Base-by-base conservation (phyloP, 495 filamentous ascomycete genomes). In the Penicillium herquei region DNA sequence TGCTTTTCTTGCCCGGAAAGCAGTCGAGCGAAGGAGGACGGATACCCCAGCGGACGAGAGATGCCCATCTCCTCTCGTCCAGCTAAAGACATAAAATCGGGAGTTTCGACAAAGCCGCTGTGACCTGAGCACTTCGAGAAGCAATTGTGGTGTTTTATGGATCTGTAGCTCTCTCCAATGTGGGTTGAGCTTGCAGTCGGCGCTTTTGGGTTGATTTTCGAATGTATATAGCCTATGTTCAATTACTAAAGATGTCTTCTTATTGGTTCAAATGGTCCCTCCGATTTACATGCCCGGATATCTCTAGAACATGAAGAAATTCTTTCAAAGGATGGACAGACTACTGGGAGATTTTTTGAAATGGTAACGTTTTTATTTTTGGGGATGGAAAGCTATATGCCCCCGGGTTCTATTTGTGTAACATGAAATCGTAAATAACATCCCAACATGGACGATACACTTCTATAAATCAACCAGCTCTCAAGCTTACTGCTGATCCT, bases 151-250 rank as follows among this genome's bases (percentile, higher is more conserved):
- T 41, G 31, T 50, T 44, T 35, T n/a, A 33, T 48, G 44, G 40
- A 55, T n/a, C 55, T 63, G 59, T 13, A n/a, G 16, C 40, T 47
- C 50, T 49, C 51, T 39, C 21, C 30, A 16, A 18, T 49, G 18
- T 39, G 51, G 50, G 39, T 51, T 33, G 26, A 39, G 37, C 49
- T 55, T 56, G 48, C 56, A 65, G 56, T 63, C 54, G 66, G 68
- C 66, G 66, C 65, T 63, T 70, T 69, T 63, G 61, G 67, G 63
- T 68, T 59, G 67, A 68, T 72, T 70, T 68, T 71, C 64, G 59
- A 64, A 50, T 75, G 72, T 75, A 75, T 64, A 75, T 75, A 75
- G 72, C 61, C 58, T 66, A 63, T 71, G 63, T 74, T 66, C 55
- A 64, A 64, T 66, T 69, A 65, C 59, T 61, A 69, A 59, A 72